Conservation (phyloP, 768 basidiomycete genomes). For the Rhizopogon vesiculosus region DNA sequence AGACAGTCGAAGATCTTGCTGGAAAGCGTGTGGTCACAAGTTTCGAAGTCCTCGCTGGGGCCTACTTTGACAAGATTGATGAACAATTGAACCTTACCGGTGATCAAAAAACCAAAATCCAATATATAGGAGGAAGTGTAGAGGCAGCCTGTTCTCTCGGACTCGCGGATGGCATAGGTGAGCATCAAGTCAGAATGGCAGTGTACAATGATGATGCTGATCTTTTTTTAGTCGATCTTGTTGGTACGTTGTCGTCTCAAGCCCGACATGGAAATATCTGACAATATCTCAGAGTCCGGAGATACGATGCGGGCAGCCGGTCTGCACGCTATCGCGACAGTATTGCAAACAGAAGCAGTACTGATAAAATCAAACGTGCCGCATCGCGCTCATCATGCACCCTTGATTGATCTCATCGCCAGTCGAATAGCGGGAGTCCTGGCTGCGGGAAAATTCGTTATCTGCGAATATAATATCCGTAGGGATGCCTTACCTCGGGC, state of each 20-base stretch:
- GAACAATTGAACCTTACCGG: slow-evolving; percentile 44
- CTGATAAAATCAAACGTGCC: slow-evolving; percentile 76
- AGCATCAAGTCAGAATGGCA: slow-evolving; percentile 13
- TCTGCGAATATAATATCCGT: slow-evolving; percentile 91
- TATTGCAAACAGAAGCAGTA: slow-evolving; percentile 86
- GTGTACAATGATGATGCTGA: background rate
- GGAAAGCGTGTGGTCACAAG: slow-evolving; percentile 94
- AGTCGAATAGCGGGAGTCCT: slow-evolving; percentile 90
- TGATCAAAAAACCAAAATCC: slow-evolving; percentile 70
- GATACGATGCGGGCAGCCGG: slow-evolving; percentile 99
- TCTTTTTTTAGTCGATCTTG: slow-evolving; percentile 69
- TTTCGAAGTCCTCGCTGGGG: slow-evolving; percentile 82
- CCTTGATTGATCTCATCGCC: slow-evolving; percentile 69
- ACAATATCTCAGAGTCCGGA: slow-evolving; percentile 73
- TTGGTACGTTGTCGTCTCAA: slow-evolving; percentile 61
- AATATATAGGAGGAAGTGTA: slow-evolving; percentile 96
- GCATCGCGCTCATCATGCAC: slow-evolving; percentile 57
- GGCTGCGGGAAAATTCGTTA: slow-evolving; percentile 80
- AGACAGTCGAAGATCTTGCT: slow-evolving; percentile 72
- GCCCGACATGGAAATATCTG: background rate
- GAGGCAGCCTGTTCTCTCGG: slow-evolving; percentile 97
- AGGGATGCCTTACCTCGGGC: slow-evolving; percentile 60
- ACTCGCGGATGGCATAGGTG: slow-evolving; percentile 94
- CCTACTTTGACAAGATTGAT: slow-evolving; percentile 73
- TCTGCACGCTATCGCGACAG: slow-evolving; percentile 85